phyloP scores from a whole-genome alignment of 1,139 yeast genomes.

The Lodderomyces theae region DNA sequence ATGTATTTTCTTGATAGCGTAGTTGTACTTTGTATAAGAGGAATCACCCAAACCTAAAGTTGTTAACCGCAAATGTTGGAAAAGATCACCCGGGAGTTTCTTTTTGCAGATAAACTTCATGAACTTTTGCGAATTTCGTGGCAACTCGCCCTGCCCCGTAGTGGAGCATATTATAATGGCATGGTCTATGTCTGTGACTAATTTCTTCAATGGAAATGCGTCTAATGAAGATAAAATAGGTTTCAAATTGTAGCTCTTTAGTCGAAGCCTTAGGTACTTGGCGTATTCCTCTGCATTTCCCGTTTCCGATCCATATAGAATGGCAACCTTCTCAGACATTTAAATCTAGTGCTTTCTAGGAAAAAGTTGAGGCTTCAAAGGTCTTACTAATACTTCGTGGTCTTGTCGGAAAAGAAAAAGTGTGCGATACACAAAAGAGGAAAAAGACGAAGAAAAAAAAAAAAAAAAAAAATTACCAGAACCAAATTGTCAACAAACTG shows the following conservation, averaged over 20 bases:
- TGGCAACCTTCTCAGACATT: slow-evolving; percentile 36
- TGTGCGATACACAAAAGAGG: background rate
- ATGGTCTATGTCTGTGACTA: slow-evolving; percentile 46
- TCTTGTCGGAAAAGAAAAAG: background rate
- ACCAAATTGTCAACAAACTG: too few relatives aligned
- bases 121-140: slow-evolving; percentile 67
- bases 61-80: slow-evolving; percentile 62
- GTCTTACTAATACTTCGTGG: background rate
- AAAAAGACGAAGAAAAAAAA: slow-evolving; percentile 1
- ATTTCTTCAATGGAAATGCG: slow-evolving; percentile 53
- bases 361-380: background rate
- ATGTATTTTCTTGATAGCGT: slow-evolving; percentile 81
- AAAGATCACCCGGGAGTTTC: slow-evolving; percentile 61
- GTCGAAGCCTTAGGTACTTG: slow-evolving; percentile 52
- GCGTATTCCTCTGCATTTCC: slow-evolving; percentile 93
- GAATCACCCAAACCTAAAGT: slow-evolving; percentile 95
- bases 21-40: slow-evolving; percentile 81
- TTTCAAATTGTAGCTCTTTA: slow-evolving; percentile 54
- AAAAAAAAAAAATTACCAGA: slow-evolving; percentile 8
- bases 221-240: slow-evolving; percentile 59
- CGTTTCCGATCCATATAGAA: slow-evolving; percentile 88
- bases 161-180: slow-evolving; percentile 79
- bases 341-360: background rate
- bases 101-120: slow-evolving; percentile 72
- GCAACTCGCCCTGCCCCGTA: slow-evolving; percentile 94